Conservation (phyloP, 768 basidiomycete genomes). For the Asterophora parasitica region DNA sequence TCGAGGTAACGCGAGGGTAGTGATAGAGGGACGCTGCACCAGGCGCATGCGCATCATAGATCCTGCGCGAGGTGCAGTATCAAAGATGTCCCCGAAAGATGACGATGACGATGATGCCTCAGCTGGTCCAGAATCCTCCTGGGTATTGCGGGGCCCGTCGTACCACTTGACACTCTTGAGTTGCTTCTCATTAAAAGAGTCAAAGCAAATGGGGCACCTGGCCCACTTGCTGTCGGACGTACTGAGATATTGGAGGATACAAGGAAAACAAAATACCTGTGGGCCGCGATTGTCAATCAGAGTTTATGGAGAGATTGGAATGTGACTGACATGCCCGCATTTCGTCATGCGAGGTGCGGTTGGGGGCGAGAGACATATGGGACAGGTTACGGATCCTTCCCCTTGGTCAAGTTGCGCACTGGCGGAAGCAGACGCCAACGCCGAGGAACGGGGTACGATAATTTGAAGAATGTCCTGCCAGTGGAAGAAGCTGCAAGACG, state of each 20-base stretch:
- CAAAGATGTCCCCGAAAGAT: conserved; percentile 29
- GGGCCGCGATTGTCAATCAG: conserved; percentile 7
- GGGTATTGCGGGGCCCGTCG: conserved; percentile 40
- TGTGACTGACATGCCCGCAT: conserved; percentile 86
- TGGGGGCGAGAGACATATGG: conserved; percentile 92
- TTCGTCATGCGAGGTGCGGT: conserved; percentile 91
- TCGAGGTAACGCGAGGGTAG: conserved; percentile 90
- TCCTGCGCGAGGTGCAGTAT: conserved; percentile 44
- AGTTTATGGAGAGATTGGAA: conserved; percentile 7
- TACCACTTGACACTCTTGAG: conserved; percentile 94
- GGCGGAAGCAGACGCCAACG: conserved; percentile 56
- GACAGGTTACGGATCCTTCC: conserved; percentile 74
- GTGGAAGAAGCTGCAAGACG: conserved; percentile 74
- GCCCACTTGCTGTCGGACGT: conserved; percentile 87
- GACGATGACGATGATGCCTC: conserved; percentile 46
- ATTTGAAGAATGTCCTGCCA: conserved; percentile 96
- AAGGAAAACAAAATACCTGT: conserved; percentile 92
- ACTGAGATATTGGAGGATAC: conserved; percentile 86
- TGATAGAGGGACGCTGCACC: conserved; percentile 89
- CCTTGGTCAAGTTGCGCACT: conserved; percentile 38
- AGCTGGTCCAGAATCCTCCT: conserved; percentile 26
- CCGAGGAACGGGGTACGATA: conserved; percentile 81
- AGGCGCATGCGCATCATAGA: conserved; percentile 78
- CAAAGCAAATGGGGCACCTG: conserved; percentile 94
- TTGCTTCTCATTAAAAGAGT: conserved; percentile 85